A percentile compares a stretch with the other conserved stretches of the same genome.
Evolutionary conservation across 495 filamentous ascomycete genomes (phyloP).

Genomic region (Cercophora scortea): DNA sequence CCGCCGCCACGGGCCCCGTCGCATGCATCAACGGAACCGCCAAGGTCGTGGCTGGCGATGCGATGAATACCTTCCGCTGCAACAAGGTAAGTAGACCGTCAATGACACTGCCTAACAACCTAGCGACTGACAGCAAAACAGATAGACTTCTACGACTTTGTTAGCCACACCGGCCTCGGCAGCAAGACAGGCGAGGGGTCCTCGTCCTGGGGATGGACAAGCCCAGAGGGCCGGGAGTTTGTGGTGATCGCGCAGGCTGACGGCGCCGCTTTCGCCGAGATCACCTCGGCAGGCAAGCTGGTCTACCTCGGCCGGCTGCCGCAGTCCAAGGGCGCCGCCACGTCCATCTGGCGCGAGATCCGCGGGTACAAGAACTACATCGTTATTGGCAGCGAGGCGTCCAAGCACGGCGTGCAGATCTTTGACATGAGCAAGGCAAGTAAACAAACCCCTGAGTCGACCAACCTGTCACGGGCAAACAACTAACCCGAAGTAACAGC

Average conservation of each 20-base stretch:
- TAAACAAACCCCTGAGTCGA: neutral
- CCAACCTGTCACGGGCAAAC: neutral
- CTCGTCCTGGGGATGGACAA: slow-evolving; percentile 50
- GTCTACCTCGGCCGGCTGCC: slow-evolving; percentile 50
- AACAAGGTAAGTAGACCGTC: slow-evolving; percentile 27
- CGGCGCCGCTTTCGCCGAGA: slow-evolving; percentile 50
- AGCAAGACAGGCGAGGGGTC: slow-evolving; percentile 32
- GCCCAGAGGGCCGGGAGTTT: slow-evolving; percentile 48
- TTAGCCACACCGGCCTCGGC: slow-evolving; percentile 42
- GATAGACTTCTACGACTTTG: slow-evolving; percentile 47
- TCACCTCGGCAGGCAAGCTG: slow-evolving; percentile 41
- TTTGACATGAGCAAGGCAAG: slow-evolving; percentile 40
- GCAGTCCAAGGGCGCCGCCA: slow-evolving; percentile 28
- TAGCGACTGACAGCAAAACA: neutral
- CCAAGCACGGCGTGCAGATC: slow-evolving; percentile 40
- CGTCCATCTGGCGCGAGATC: slow-evolving; percentile 45
- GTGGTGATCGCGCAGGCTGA: slow-evolving; percentile 50
- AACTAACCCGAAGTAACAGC: slow-evolving; percentile 3
- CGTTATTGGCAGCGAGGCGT: slow-evolving; percentile 41
- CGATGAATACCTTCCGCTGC: slow-evolving; percentile 43
- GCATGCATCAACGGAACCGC: slow-evolving; percentile 41
- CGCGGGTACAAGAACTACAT: slow-evolving; percentile 36
- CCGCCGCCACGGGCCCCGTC: slow-evolving; percentile 8
- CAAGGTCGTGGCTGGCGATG: slow-evolving; percentile 30
- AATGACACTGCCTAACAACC: neutral